A percentile compares a stretch with the other conserved stretches of the same genome.
phyloP scores from a whole-genome alignment of 129 eudicot genomes.

The Flaveria robusta region DNA sequence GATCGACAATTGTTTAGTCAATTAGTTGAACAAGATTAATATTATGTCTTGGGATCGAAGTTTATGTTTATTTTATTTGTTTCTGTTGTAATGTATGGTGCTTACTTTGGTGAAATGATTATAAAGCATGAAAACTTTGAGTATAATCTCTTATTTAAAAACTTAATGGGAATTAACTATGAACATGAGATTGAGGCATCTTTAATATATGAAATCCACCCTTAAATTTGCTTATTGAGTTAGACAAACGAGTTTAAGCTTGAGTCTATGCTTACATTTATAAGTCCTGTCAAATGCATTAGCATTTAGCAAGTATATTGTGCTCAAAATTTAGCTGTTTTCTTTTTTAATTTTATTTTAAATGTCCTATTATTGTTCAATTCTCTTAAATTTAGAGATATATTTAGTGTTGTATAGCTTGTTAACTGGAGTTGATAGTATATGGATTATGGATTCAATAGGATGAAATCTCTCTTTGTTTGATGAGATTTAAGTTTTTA shows the following conservation, averaged over 20 bases:
- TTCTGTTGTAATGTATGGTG: constrained; percentile 23
- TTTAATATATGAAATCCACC: not conserved
- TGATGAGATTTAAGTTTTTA: constrained; percentile 4
- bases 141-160: not conserved
- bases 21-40: constrained; percentile 15
- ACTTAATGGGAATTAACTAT: not conserved
- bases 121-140: not conserved
- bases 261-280: not conserved
- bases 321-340: constrained; percentile 11
- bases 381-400: not conserved
- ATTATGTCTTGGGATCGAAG: constrained; percentile 19
- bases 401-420: not conserved
- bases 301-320: not conserved
- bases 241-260: not conserved
- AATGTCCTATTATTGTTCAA: not conserved
- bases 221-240: not conserved
- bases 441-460: not conserved
- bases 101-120: not conserved
- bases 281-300: not conserved
- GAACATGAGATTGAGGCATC: not conserved
- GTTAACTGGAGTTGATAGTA: not conserved
- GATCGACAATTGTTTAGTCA: constrained; percentile 21
- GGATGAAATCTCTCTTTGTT: not conserved
- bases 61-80: not conserved
- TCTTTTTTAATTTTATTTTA: not conserved